Evolutionary conservation across 306 rosid genomes (phyloP).

Genomic region (Cucurbita pepo): DNA sequence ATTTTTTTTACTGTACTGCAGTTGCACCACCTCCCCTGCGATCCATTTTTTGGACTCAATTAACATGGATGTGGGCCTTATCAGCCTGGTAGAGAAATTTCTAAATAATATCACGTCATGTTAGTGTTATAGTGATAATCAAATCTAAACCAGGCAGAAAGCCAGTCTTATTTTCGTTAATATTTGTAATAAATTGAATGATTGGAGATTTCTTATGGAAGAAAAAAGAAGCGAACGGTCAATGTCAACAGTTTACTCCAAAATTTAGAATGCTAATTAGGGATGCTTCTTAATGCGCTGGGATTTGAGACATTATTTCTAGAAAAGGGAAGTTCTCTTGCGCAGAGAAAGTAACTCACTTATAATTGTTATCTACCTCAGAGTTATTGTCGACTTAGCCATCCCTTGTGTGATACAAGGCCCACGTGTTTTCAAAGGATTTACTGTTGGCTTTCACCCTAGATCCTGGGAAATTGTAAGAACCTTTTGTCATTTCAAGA

Average conservation of each 20-base stretch:
- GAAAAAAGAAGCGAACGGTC: not conserved
- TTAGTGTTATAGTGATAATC: not conserved
- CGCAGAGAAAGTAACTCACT: slow-evolving; percentile 1
- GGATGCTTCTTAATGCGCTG: not conserved
- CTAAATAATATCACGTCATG: not conserved
- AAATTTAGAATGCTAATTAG: not conserved
- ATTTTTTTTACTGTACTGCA: not conserved
- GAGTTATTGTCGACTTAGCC: slow-evolving; percentile 69
- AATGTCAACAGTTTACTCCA: not conserved
- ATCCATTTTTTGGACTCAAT: not conserved
- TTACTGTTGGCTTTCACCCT: slow-evolving; percentile 93
- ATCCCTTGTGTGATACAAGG: slow-evolving; percentile 65
- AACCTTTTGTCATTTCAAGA: slow-evolving; percentile 8
- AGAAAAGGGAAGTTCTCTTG: not conserved
- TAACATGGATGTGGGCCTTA: not conserved
- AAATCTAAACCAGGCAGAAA: not conserved
- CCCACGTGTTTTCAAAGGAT: slow-evolving; percentile 68
- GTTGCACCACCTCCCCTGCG: not conserved
- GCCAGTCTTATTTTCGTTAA: not conserved
- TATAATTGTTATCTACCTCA: slow-evolving; percentile 25
- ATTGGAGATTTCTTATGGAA: not conserved
- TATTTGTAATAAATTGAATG: not conserved
- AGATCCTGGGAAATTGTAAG: slow-evolving; percentile 95
- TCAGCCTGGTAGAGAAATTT: not conserved
- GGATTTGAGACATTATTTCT: not conserved